Percentiles rank a stretch among this genome's conserved stretches.
phyloP scores from a whole-genome alignment of 257 asterid species.

The Solanum okadae region DNA sequence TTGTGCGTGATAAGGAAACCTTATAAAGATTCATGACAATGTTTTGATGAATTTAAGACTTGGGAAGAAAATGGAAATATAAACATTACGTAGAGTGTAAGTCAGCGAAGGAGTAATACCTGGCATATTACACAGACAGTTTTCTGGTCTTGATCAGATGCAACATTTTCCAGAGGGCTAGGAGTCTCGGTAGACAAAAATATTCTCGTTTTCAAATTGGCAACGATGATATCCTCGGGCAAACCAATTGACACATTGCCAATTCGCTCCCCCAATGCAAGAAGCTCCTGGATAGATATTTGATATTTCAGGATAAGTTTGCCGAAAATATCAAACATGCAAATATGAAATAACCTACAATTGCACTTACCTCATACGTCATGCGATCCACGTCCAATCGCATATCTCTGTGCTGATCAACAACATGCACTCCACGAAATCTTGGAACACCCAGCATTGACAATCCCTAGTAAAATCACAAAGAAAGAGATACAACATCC shows the following conservation, averaged over 20 bases:
- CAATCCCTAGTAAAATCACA: conserved; percentile 36
- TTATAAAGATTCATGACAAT: not conserved
- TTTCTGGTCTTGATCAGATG: conserved; percentile 22
- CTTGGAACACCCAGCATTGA: conserved; percentile 57
- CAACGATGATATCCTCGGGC: conserved; percentile 35
- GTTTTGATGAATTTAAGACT: not conserved
- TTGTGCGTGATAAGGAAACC: not conserved
- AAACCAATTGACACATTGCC: conserved; percentile 75
- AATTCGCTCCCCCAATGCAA: conserved; percentile 74
- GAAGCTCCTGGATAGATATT: conserved; percentile 57
- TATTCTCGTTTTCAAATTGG: conserved; percentile 40
- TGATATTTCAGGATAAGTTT: not conserved
- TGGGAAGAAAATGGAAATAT: not conserved
- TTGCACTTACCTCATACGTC: conserved; percentile 58
- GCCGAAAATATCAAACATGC: not conserved
- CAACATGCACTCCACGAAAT: conserved; percentile 36
- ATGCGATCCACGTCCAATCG: conserved; percentile 42
- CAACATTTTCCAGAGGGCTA: conserved; percentile 20
- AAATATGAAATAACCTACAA: not conserved
- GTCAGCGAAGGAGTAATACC: conserved; percentile 22
- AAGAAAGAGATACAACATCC: not conserved
- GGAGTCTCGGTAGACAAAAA: conserved; percentile 27
- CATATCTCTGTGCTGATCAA: conserved; percentile 69
- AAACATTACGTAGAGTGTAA: not conserved
- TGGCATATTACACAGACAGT: conserved; percentile 67